Evolutionary conservation across 352 stramenopile species (phyloP).

Genomic region (Phytophthora tentaculata): DNA sequence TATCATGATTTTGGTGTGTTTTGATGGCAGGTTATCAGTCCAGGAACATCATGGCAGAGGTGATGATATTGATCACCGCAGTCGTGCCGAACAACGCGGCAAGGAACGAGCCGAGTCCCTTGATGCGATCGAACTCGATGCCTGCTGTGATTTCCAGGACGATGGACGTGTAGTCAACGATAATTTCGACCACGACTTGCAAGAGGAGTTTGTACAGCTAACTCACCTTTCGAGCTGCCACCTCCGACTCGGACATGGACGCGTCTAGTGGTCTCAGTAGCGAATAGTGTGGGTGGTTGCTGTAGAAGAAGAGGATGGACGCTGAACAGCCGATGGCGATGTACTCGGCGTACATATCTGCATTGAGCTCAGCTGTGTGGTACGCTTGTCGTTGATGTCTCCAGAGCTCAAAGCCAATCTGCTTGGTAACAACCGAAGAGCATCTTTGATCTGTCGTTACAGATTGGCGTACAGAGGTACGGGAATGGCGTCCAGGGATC

Average conservation of each 20-base stretch:
- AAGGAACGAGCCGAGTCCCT: conserved; percentile 35
- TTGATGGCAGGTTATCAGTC: conserved; percentile 14
- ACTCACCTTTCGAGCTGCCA: conserved; percentile 9
- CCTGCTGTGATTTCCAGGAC: conserved; percentile 39
- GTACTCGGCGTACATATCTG: conserved; percentile 54
- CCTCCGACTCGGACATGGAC: conserved; percentile 6
- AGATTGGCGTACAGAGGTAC: conserved; percentile 11
- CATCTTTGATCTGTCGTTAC: conserved; percentile 9
- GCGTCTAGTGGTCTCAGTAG: conserved; percentile 13
- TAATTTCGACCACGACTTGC: conserved; percentile 30
- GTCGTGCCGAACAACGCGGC: conserved; percentile 37
- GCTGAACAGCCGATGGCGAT: conserved; percentile 50
- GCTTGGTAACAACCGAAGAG: conserved; percentile 10
- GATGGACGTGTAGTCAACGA: conserved; percentile 37
- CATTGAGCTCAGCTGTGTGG: conserved; percentile 36
- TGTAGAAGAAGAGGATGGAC: conserved; percentile 43
- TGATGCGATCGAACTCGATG: conserved; percentile 36
- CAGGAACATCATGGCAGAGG: conserved; percentile 44
- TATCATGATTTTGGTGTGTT: neutral
- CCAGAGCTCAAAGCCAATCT: conserved; percentile 32
- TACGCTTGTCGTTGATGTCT: conserved; percentile 28
- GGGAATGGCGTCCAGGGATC: neutral
- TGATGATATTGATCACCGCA: conserved; percentile 44
- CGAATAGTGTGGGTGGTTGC: conserved; percentile 41
- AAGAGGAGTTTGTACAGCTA: conserved; percentile 23